phyloP scores from a whole-genome alignment of 2,329 filamentous ascomycete genomes.

The Epichloe coenophiala region DNA sequence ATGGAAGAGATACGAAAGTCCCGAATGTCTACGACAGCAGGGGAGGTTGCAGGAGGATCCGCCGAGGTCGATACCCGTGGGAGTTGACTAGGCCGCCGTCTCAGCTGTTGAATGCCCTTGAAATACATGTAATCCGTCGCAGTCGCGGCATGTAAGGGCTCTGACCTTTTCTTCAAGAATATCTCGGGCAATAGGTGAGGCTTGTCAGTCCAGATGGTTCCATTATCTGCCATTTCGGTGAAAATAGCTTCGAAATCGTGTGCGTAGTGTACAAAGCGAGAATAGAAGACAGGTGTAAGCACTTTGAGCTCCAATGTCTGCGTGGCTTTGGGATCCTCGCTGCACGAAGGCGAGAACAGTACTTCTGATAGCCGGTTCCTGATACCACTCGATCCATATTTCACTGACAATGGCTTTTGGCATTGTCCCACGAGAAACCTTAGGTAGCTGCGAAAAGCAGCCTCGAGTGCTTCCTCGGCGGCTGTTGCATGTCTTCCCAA shows the following conservation, averaged over 20 bases:
- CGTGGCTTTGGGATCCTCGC: constrained; percentile 5
- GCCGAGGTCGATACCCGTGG: constrained; percentile 28
- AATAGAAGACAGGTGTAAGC: constrained; percentile 53
- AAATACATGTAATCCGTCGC: constrained; percentile 28
- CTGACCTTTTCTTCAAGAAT: constrained; percentile 26
- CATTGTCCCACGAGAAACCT: constrained; percentile 34
- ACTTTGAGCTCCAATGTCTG: constrained; percentile 41
- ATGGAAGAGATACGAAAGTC: constrained; percentile 35
- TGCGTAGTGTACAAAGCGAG: constrained; percentile 48
- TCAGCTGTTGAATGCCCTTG: constrained; percentile 29
- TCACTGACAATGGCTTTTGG: constrained; percentile 30
- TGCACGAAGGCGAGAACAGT: constrained; percentile 21
- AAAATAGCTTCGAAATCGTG: constrained; percentile 49
- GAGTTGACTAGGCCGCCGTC: constrained; percentile 27
- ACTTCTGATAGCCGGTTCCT: constrained; percentile 21
- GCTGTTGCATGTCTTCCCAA: constrained; percentile 38
- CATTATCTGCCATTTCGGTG: constrained; percentile 43
- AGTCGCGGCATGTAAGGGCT: constrained; percentile 20
- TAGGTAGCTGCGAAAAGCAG: constrained; percentile 34
- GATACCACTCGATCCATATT: constrained; percentile 40
- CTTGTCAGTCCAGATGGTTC: constrained; percentile 43
- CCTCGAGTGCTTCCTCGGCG: constrained; percentile 34
- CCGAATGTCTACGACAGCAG: constrained; percentile 25
- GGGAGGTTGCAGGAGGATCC: constrained; percentile 7
- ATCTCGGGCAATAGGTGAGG: constrained; percentile 36